Conservation (phyloP, 305 asterid species). For the Fraxinus baroniana region DNA sequence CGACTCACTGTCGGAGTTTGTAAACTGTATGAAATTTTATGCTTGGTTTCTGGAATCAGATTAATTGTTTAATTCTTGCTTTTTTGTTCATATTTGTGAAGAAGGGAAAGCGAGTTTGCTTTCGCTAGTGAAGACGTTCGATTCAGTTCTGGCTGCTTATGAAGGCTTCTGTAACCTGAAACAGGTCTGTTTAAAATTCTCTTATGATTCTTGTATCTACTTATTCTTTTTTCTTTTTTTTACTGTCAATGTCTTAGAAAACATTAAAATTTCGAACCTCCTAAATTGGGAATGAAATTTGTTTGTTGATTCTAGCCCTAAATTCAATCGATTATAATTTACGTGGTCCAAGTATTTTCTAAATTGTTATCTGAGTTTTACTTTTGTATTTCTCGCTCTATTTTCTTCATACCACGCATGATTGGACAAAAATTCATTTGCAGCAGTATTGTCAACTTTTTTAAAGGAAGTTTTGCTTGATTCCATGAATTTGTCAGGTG, state of each 20-base stretch:
- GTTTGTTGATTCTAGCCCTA: background rate
- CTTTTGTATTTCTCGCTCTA: background rate
- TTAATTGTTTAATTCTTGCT: background rate
- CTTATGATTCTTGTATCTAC: background rate
- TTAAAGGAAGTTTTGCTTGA: background rate
- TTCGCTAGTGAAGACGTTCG: constrained; percentile 67
- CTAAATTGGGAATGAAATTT: background rate
- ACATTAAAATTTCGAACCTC: no score
- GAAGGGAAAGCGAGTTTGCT: constrained; percentile 59
- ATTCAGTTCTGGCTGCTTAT: constrained; percentile 75
- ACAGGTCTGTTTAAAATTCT: constrained; percentile 48
- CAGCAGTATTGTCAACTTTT: background rate
- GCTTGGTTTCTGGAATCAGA: background rate
- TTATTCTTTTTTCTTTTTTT: background rate
- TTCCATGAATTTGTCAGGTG: constrained; percentile 42
- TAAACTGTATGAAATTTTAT: constrained; percentile 19
- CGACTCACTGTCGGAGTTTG: background rate
- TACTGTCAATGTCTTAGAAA: no score
- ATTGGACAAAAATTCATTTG: constrained; percentile 3
- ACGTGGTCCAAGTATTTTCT: background rate
- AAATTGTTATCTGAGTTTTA: background rate
- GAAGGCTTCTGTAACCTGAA: constrained; percentile 90
- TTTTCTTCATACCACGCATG: constrained; percentile 4
- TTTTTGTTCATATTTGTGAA: constrained; percentile 11
- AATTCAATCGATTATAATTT: background rate